Conservation (phyloP, 306 rosid genomes). For the Begonia fuchsioides region DNA sequence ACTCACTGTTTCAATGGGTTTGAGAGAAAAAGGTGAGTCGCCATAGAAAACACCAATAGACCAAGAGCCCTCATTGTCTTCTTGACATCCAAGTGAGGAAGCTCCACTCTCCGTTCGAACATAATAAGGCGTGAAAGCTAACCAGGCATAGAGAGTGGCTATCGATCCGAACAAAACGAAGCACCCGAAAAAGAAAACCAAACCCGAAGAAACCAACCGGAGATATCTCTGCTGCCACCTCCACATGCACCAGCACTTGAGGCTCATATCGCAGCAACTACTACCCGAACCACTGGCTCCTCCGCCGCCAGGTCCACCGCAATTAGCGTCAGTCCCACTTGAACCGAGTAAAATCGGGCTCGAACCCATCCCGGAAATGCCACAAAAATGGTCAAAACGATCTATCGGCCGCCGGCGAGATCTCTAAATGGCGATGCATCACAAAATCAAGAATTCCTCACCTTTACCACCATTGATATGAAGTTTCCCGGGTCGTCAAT, state of each 20-base stretch:
- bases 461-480: background rate
- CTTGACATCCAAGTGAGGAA: conserved; percentile 49
- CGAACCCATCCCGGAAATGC: conserved; percentile 37
- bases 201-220: conserved; percentile 55
- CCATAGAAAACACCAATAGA: conserved; percentile 88
- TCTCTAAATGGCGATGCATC: conserved; percentile 2
- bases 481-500: background rate
- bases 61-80: conserved; percentile 99
- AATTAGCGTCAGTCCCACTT: conserved; percentile 11
- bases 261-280: conserved; percentile 37
- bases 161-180: conserved; percentile 67
- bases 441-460: conserved; percentile 1
- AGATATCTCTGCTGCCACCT: conserved; percentile 32
- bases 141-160: conserved; percentile 68
- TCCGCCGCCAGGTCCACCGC: conserved; percentile 8
- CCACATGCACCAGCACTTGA: conserved; percentile 49
- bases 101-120: conserved; percentile 24
- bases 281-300: conserved; percentile 17
- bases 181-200: conserved; percentile 60
- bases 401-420: conserved; percentile 6
- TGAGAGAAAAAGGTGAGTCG: conserved; percentile 68
- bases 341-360: conserved; percentile 25
- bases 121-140: conserved; percentile 48
- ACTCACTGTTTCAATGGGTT: conserved; percentile 78
- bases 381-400: conserved; percentile 6